phyloP scores from a whole-genome alignment of 306 rosid species.

The Mucuna pruriens region DNA sequence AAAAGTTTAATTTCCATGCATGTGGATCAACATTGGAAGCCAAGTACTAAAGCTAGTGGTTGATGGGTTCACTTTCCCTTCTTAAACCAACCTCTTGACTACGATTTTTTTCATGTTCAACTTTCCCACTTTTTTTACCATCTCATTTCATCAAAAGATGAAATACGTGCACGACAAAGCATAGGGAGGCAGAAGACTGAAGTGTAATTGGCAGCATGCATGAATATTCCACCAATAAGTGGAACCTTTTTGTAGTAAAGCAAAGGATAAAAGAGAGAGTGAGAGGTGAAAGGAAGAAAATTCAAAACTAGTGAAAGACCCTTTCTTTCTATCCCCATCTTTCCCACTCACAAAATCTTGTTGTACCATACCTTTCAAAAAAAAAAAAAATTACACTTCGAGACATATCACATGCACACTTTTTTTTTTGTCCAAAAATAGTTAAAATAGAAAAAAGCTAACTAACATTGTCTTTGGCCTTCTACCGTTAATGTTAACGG shows the following conservation, averaged over 20 bases:
- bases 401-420: conserved; percentile 53
- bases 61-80: conserved; percentile 15
- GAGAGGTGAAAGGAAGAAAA: conserved; percentile 42
- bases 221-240: conserved; percentile 65
- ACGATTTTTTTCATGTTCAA: conserved; percentile 9
- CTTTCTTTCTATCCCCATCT: conserved; percentile 38
- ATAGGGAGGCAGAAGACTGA: conserved; percentile 30
- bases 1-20: not conserved
- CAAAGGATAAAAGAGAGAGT: conserved; percentile 37
- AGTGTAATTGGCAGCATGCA: conserved; percentile 29
- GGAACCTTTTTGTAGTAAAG: conserved; percentile 60
- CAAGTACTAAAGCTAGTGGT: not conserved
- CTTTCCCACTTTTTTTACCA: not conserved
- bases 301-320: conserved; percentile 52
- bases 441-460: not conserved
- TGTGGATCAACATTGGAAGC: not conserved
- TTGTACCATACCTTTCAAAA: conserved; percentile 50
- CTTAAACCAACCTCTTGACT: conserved; percentile 19
- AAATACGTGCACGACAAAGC: conserved; percentile 39
- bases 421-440: conserved; percentile 21
- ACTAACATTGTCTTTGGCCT: conserved; percentile 32
- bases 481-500: conserved; percentile 42
- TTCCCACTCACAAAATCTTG: conserved; percentile 45
- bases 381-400: too few relatives aligned
- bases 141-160: conserved; percentile 39